Evolutionary conservation across 2,329 filamentous ascomycete genomes (phyloP).

Genomic region (Cladosporium sp.): DNA sequence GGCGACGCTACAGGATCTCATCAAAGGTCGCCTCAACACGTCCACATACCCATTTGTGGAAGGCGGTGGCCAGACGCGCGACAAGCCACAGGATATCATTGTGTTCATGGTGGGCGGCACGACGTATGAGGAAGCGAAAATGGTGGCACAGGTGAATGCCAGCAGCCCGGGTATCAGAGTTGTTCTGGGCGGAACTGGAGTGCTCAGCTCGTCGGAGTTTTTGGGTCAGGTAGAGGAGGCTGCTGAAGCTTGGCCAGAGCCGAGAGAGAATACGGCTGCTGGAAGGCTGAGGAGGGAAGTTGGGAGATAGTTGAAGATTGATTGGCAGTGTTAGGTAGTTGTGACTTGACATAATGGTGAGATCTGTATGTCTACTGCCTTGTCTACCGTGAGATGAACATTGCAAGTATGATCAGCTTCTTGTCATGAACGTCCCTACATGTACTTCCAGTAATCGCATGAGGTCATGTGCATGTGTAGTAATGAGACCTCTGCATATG

Average conservation of each 20-base stretch:
- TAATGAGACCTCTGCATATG: too few relatives aligned
- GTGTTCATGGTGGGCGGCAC: constrained; percentile 91
- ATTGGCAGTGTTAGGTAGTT: too few relatives aligned
- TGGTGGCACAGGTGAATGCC: constrained; percentile 90
- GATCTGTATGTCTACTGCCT: too few relatives aligned
- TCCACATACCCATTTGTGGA: constrained; percentile 92
- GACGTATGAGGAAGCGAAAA: constrained; percentile 96
- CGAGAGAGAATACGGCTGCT: constrained; percentile 53
- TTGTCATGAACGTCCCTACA: too few relatives aligned
- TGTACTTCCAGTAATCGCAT: too few relatives aligned
- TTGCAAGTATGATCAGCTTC: too few relatives aligned
- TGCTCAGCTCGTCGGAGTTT: constrained; percentile 86
- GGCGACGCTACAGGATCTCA: constrained; percentile 81
- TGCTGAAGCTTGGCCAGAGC: constrained; percentile 79
- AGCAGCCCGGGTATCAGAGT: constrained; percentile 83
- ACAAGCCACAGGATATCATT: constrained; percentile 95
- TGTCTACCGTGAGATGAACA: too few relatives aligned
- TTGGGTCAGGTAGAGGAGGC: constrained; percentile 88
- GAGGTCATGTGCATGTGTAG: too few relatives aligned
- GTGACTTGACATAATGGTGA: too few relatives aligned
- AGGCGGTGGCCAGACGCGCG: constrained; percentile 75
- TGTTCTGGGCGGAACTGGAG: constrained; percentile 78
- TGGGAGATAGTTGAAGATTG: constrained; percentile 34
- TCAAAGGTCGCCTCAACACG: constrained; percentile 83
- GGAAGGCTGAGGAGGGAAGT: constrained; percentile 59